Evolutionary conservation across 345 rosid species (phyloP).

Genomic region (Lepidium africanum): DNA sequence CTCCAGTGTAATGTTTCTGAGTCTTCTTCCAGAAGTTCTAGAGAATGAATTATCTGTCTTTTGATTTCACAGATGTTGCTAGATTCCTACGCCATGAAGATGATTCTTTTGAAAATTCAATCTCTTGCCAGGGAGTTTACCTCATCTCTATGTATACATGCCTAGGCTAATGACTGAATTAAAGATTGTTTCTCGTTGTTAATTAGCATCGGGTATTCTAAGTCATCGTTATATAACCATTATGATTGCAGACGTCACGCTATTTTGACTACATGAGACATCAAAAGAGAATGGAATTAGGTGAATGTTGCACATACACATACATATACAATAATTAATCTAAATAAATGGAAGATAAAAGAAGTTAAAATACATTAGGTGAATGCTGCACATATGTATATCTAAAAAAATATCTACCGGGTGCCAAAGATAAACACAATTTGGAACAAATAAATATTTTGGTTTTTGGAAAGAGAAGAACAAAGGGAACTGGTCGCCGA

Average conservation of each 20-base stretch:
- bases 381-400: too few relatives aligned
- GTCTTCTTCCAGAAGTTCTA: not conserved
- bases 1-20: not conserved
- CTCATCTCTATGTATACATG: not conserved
- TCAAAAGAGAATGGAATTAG: too few relatives aligned
- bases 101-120: slow-evolving; percentile 82
- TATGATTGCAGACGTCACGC: not conserved
- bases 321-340: too few relatives aligned
- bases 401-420: too few relatives aligned
- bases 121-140: slow-evolving; percentile 80
- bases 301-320: too few relatives aligned
- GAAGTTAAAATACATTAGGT: too few relatives aligned
- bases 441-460: too few relatives aligned
- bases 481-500: too few relatives aligned
- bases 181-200: not conserved
- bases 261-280: too few relatives aligned
- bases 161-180: not conserved
- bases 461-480: fast-evolving
- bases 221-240: not conserved
- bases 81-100: slow-evolving; percentile 90
- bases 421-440: too few relatives aligned
- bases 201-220: not conserved
- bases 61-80: slow-evolving; percentile 65
- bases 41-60: not conserved
- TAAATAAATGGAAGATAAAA: too few relatives aligned